Percentiles rank a stretch among this genome's conserved stretches.
Evolutionary conservation across 2,329 filamentous ascomycete genomes (phyloP).

Genomic region (Leptographium procerum): DNA sequence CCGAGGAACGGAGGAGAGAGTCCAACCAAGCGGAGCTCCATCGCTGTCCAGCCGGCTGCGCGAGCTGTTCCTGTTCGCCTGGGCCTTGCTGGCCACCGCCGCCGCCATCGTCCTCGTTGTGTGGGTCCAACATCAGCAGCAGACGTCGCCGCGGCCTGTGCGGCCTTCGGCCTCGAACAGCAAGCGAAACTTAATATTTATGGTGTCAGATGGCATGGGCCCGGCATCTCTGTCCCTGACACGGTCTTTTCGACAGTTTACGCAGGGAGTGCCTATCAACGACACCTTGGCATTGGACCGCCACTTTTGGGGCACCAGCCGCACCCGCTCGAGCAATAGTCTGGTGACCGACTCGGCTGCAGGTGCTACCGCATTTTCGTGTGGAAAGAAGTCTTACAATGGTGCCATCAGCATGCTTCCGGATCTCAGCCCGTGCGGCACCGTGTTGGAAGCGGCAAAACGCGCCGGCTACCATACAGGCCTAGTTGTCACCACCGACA

Average conservation of each 20-base stretch:
- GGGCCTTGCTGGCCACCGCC: slow-evolving; percentile 72
- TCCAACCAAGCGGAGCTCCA: background rate
- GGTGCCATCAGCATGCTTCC: slow-evolving; percentile 86
- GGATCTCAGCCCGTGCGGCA: slow-evolving; percentile 78
- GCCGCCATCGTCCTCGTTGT: slow-evolving; percentile 71
- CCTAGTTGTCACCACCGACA: slow-evolving; percentile 84
- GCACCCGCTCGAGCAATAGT: slow-evolving; percentile 73
- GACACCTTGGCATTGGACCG: slow-evolving; percentile 72
- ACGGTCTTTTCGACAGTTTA: slow-evolving; percentile 71
- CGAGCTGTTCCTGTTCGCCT: slow-evolving; percentile 66
- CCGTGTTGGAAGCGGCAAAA: slow-evolving; percentile 87
- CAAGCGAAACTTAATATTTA: slow-evolving; percentile 94
- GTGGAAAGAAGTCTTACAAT: slow-evolving; percentile 89
- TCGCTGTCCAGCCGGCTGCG: slow-evolving; percentile 35
- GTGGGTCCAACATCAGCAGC: slow-evolving; percentile 59
- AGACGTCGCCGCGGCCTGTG: slow-evolving; percentile 25
- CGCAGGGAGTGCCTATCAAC: slow-evolving; percentile 58
- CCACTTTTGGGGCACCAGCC: slow-evolving; percentile 80
- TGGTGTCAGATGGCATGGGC: slow-evolving; percentile 99
- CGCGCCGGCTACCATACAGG: slow-evolving; percentile 84
- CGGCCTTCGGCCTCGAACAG: slow-evolving; percentile 28
- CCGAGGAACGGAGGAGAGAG: background rate
- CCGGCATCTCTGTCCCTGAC: slow-evolving; percentile 83
- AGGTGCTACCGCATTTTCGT: slow-evolving; percentile 94
- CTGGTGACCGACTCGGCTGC: slow-evolving; percentile 92